phyloP scores from a whole-genome alignment of 345 rosid genomes.

The Salix suchowensis region DNA sequence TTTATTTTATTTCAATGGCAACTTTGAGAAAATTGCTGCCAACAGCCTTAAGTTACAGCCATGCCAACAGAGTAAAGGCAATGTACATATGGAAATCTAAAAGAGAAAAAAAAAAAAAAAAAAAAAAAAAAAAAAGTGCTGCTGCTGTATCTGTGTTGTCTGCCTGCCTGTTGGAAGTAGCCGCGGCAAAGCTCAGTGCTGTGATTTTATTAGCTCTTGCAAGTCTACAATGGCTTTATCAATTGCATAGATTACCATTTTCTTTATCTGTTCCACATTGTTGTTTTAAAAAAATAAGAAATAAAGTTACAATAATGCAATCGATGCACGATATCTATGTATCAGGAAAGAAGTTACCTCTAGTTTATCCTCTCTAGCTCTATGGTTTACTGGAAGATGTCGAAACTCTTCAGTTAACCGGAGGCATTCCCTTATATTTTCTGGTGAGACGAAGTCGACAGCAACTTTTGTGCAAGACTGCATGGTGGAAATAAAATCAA shows the following conservation, averaged over 20 bases:
- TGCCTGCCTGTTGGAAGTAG: neutral
- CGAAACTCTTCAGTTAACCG: slow-evolving; percentile 81
- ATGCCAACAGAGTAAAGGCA: too few relatives aligned
- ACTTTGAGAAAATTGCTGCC: too few relatives aligned
- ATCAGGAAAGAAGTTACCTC: slow-evolving; percentile 44
- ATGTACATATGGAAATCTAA: neutral
- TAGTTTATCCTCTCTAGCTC: slow-evolving; percentile 87
- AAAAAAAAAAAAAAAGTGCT: too few relatives aligned
- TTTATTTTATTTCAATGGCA: too few relatives aligned
- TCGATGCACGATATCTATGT: too few relatives aligned
- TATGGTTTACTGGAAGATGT: slow-evolving; percentile 73
- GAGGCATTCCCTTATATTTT: slow-evolving; percentile 66
- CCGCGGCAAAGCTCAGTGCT: neutral
- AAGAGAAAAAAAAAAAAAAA: too few relatives aligned
- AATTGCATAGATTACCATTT: slow-evolving; percentile 66
- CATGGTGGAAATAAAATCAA: neutral
- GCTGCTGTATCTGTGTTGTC: neutral
- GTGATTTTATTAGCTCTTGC: slow-evolving; percentile 5
- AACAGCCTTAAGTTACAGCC: too few relatives aligned
- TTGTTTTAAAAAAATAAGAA: neutral
- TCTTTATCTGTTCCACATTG: slow-evolving; percentile 52
- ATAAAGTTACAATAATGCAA: neutral
- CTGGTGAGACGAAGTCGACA: slow-evolving; percentile 88
- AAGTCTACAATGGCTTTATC: slow-evolving; percentile 41
- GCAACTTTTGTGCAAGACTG: slow-evolving; percentile 97